Evolutionary conservation across 2,329 filamentous ascomycete genomes (phyloP), one percentile per base, ranked within the genome.

Genomic region (Botrytis byssoidea): DNA sequence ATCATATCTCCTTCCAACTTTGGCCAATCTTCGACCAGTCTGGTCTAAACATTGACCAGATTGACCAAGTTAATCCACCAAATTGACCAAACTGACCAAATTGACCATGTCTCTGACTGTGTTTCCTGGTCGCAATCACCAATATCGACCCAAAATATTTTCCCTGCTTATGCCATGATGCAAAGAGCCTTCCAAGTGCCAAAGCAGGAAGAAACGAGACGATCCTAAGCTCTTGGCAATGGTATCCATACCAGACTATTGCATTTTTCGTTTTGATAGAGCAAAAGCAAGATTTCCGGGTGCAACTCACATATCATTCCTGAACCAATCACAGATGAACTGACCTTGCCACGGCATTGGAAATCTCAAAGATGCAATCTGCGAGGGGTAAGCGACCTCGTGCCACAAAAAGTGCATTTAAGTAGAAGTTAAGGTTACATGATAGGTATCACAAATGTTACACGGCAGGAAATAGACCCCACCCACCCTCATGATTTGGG

Each of bases 121-220:
- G 48, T 25, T 37, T 68, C 35, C 51, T 59, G 37, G 14, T 4
- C 65, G 57, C 65, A 55, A 32, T 59, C 25, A 22, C 29, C 32
- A 35, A 16, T 42, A 44, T 69, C 48, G 37, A 32, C n/a, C 66
- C 48, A 69, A 59, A 57, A 9, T 42, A 57, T 57, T 57, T 57
- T 69, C 66, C 48, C 66, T 69, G 48, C 66, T 57, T 42, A 59
- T 69, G 48, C 35, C 35, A 69, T 16, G 35, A 57, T 69, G 66
- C 51, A 14, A 6, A 10, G 25, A 14, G 16, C 65, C 48, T 20
- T n/a, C 48, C n/a, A 57, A 57, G 37, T 57, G 51, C 48, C 10
- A 69, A 57, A 42, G 37, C 10, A 8, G 48, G 3, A 57, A 18
- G 40, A 51, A 32, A 44, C n/a, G 66, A 57, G 29, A 16, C 57